These are phyloP conservation scores for Yarrowia deformans DNA, from an alignment of 805 yeast genomes.

Conservation along the genomic window DNA sequence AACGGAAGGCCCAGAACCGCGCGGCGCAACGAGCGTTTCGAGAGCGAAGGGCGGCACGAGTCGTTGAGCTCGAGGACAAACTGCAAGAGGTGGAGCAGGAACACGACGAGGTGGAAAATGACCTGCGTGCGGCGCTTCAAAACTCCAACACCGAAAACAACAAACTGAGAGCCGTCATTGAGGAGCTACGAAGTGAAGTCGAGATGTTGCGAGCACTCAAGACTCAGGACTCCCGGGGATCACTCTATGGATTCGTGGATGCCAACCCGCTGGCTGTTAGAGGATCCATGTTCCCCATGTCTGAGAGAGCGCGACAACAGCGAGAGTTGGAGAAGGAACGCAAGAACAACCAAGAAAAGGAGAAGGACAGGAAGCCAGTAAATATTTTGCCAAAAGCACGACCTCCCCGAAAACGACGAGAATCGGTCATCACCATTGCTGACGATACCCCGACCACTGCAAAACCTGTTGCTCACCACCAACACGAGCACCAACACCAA, in stretches of 20 bases:
- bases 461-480: not conserved
- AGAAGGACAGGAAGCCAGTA: constrained; percentile 21
- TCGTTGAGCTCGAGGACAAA: constrained; percentile 15
- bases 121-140: constrained; percentile 23
- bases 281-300: constrained; percentile 38
- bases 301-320: constrained; percentile 26
- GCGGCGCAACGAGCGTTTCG: constrained; percentile 36
- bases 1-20: constrained; percentile 32
- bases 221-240: constrained; percentile 19
- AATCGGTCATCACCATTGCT: constrained; percentile 2
- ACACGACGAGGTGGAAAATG: constrained; percentile 24
- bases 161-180: constrained; percentile 45
- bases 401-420: constrained; percentile 14
- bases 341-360: not conserved
- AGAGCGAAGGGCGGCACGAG: constrained; percentile 38
- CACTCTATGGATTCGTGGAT: constrained; percentile 33
- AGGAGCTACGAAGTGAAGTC: constrained; percentile 26
- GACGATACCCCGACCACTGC: constrained; percentile 1
- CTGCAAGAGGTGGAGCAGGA: constrained; percentile 14
- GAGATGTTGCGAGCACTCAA: constrained; percentile 20
- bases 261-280: constrained; percentile 33
- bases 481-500: not conserved
- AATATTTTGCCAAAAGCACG: constrained; percentile 7
- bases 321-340: constrained; percentile 34
- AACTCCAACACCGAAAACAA: constrained; percentile 44